Evolutionary conservation across 495 filamentous ascomycete genomes (phyloP).

Genomic region (Penicillium tannophilum): DNA sequence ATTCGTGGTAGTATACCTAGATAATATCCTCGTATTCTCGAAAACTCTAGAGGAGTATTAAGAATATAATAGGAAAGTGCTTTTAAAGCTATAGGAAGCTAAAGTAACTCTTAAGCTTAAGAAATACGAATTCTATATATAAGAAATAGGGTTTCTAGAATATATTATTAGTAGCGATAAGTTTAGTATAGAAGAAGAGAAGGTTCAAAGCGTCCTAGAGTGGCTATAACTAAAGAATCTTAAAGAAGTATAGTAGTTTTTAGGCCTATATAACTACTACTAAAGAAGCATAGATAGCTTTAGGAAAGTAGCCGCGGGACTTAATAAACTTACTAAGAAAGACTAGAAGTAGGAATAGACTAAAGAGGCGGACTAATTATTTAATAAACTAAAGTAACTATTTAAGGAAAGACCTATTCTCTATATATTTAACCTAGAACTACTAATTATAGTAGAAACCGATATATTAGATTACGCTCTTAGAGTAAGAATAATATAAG

Average conservation of each 20-base stretch:
- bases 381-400: conserved; percentile 13
- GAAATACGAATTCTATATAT: conserved; percentile 14
- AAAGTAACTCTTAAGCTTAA: neutral
- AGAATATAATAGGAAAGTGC: neutral
- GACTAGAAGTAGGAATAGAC: conserved; percentile 14
- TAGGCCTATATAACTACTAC: conserved; percentile 21
- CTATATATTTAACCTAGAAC: conserved; percentile 9
- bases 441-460: conserved; percentile 16
- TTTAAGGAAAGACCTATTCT: conserved; percentile 9
- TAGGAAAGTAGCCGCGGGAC: neutral
- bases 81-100: conserved; percentile 2
- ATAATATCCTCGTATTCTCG: neutral
- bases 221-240: conserved; percentile 11
- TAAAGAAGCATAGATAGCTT: conserved; percentile 15
- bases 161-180: conserved; percentile 12
- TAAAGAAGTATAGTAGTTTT: conserved; percentile 17
- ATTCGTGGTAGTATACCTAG: too few relatives aligned
- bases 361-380: conserved; percentile 4
- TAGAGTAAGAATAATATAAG: conserved; percentile 16
- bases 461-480: conserved; percentile 14
- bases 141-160: conserved; percentile 15
- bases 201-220: conserved; percentile 14
- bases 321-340: conserved; percentile 15
- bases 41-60: neutral
- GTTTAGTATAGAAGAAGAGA: conserved; percentile 17